Conservation (phyloP, 495 filamentous ascomycete species). For the Melanomma pulvis-pyrius region DNA sequence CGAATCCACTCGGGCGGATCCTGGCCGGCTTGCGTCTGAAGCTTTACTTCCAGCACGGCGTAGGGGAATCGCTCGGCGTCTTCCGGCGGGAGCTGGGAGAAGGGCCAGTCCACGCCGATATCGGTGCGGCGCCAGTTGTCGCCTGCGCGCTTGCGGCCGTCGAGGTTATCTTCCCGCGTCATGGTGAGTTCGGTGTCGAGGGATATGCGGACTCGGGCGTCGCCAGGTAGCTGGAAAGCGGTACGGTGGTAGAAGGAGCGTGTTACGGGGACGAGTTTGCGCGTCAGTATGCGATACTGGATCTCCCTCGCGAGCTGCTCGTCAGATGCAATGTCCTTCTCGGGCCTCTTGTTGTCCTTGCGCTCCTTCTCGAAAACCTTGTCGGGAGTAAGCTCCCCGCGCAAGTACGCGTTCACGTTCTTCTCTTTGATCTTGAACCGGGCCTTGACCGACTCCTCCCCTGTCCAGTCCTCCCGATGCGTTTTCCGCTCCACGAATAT, state of each 20-base stretch:
- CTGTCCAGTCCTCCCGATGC: constrained; percentile 98
- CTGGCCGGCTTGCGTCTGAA: constrained; percentile 96
- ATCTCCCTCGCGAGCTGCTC: constrained; percentile 89
- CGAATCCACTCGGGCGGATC: constrained; percentile 96
- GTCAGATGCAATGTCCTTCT: constrained; percentile 84
- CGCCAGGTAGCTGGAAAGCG: constrained; percentile 94
- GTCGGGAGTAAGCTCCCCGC: constrained; percentile 77
- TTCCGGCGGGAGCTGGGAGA: constrained; percentile 79
- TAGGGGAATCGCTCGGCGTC: constrained; percentile 94
- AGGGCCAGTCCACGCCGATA: constrained; percentile 95
- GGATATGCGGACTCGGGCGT: constrained; percentile 94
- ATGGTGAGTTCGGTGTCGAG: constrained; percentile 95
- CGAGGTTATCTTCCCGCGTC: constrained; percentile 92
- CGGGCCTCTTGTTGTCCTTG: constrained; percentile 86
- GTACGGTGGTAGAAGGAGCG: constrained; percentile 97
- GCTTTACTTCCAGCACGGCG: constrained; percentile 93
- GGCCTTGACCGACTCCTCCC: constrained; percentile 97
- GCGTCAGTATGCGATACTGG: constrained; percentile 86
- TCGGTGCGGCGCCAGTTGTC: constrained; percentile 97
- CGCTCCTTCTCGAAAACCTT: constrained; percentile 91
- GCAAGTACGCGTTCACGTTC: constrained; percentile 86
- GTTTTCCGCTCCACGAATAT: constrained; percentile 99
- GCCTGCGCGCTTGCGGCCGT: constrained; percentile 73
- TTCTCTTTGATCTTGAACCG: constrained; percentile 96
- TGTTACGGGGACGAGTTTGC: constrained; percentile 80